A percentile compares a stretch with the other conserved stretches of the same genome.
phyloP scores from a whole-genome alignment of 495 filamentous ascomycete genomes.

The Penicillium cataractarum region DNA sequence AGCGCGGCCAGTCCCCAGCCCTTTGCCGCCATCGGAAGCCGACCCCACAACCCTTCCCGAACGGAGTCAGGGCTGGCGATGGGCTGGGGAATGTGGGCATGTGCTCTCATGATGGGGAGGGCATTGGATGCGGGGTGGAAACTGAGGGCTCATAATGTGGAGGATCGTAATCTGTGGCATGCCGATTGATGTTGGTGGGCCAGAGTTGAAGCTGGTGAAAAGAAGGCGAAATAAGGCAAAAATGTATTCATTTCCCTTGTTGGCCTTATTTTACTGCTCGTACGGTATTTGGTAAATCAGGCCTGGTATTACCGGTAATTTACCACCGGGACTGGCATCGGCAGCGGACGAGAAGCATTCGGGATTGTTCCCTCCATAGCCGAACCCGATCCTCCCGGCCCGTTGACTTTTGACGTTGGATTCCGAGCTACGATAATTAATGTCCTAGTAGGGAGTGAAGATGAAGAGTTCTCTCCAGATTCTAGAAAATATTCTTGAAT shows the following conservation, averaged over 20 bases:
- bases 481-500: not conserved
- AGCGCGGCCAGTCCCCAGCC: slow-evolving; percentile 16
- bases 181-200: not conserved
- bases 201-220: not conserved
- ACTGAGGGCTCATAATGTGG: not conserved
- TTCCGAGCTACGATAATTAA: not conserved
- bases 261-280: not conserved
- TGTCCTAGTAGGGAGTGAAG: not conserved
- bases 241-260: not conserved
- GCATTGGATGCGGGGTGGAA: slow-evolving; percentile 3
- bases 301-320: slow-evolving; percentile 3
- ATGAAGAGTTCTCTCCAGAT: too few species aligned
- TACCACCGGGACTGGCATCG: slow-evolving; percentile 11
- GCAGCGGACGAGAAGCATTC: slow-evolving; percentile 5
- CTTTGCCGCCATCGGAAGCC: slow-evolving; percentile 30
- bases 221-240: not conserved
- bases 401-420: not conserved
- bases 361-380: not conserved
- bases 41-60: slow-evolving; percentile 20
- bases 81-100: not conserved
- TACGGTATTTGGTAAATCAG: not conserved
- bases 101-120: not conserved
- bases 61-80: not conserved
- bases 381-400: not conserved
- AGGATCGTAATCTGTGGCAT: not conserved